Evolutionary conservation across 139 green algal genomes (phyloP).

Genomic region (Haematococcus sp.): DNA sequence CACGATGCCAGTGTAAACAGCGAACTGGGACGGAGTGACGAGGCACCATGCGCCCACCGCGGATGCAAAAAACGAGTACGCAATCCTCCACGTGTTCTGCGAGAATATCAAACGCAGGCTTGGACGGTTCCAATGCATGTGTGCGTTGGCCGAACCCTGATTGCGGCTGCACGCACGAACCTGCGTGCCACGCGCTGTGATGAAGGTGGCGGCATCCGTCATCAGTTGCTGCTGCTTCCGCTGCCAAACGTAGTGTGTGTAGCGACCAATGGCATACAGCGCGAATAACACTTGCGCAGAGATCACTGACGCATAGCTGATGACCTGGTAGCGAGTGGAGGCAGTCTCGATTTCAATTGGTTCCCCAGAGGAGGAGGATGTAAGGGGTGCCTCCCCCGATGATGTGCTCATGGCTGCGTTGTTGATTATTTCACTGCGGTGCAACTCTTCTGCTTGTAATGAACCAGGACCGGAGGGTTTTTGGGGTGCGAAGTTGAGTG

Average conservation of each 20-base stretch:
- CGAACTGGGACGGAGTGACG: conserved; percentile 43
- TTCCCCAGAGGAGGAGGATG: too few relatives aligned
- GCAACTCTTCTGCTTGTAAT: too few relatives aligned
- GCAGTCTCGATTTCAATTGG: too few relatives aligned
- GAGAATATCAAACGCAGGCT: background rate
- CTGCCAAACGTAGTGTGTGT: background rate
- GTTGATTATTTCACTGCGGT: too few relatives aligned
- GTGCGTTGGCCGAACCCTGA: background rate
- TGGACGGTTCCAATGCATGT: background rate
- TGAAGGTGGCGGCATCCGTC: conserved; percentile 50
- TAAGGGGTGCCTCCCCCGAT: too few relatives aligned
- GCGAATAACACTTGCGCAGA: conserved; percentile 9
- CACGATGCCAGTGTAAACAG: conserved; percentile 55
- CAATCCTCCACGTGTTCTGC: conserved; percentile 42
- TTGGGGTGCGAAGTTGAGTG: too few relatives aligned
- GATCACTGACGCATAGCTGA: background rate
- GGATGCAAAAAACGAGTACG: conserved; percentile 68
- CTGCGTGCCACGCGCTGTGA: conserved; percentile 49
- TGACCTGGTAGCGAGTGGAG: conserved; percentile 14
- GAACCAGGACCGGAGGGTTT: too few relatives aligned
- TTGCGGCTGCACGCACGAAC: background rate
- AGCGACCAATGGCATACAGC: background rate
- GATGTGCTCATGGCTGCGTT: too few relatives aligned
- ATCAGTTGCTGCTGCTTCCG: background rate
- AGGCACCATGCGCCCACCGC: conserved; percentile 70